phyloP scores from a whole-genome alignment of 2,329 filamentous ascomycete species.

The Trichoderma citrinoviride region DNA sequence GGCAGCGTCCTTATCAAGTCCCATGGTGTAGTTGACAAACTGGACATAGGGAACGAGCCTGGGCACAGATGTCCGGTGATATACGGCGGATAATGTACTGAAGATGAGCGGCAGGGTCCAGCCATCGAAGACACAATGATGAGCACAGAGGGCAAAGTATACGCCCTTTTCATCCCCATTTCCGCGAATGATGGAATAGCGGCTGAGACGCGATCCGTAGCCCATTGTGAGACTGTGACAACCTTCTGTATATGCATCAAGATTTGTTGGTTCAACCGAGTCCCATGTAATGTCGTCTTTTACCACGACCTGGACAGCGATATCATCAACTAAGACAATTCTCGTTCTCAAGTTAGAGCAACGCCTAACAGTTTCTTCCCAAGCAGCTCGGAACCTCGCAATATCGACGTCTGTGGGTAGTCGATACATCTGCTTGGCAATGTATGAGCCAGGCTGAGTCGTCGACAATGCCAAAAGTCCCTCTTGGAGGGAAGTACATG shows the following conservation, averaged over 20 bases:
- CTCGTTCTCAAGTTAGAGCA: slow-evolving; percentile 17
- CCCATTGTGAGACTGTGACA: background rate
- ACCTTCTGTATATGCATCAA: background rate
- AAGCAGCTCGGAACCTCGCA: slow-evolving; percentile 24
- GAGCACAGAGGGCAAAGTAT: slow-evolving; percentile 4
- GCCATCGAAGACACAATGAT: slow-evolving; percentile 16
- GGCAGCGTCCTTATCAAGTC: background rate
- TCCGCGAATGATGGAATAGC: background rate
- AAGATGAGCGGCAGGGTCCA: background rate
- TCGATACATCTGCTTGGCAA: slow-evolving; percentile 32
- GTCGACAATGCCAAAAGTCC: slow-evolving; percentile 37
- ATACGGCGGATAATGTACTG: background rate
- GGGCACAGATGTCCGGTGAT: background rate
- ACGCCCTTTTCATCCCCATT: background rate
- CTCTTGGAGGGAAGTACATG: slow-evolving; percentile 40
- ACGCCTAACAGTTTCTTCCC: slow-evolving; percentile 22
- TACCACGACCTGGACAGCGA: background rate
- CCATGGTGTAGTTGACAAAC: slow-evolving; percentile 18
- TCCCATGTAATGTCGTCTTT: background rate
- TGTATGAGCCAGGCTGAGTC: slow-evolving; percentile 27
- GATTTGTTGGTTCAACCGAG: background rate
- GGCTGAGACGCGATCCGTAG: background rate
- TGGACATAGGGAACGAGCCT: background rate
- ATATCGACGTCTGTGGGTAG: slow-evolving; percentile 25
- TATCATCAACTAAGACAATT: slow-evolving; percentile 1